Evolutionary conservation across 345 rosid genomes (phyloP).

Genomic region (Camelina hispida): DNA sequence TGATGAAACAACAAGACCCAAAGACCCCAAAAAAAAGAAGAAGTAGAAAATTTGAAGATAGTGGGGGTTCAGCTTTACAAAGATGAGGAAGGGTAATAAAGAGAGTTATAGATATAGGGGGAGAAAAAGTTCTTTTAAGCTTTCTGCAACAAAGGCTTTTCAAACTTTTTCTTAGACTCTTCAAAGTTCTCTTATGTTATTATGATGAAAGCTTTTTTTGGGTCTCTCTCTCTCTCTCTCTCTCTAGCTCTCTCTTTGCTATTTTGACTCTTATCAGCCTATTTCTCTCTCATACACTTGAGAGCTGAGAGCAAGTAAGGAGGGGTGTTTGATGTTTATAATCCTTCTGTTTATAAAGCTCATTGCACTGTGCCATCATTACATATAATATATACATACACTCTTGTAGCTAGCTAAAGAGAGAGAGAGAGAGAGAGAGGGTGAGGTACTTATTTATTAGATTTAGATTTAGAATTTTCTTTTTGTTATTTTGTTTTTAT

Average conservation of each 20-base stretch:
- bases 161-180: constrained; percentile 51
- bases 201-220: constrained; percentile 43
- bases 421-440: constrained; percentile 13
- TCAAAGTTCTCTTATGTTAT: constrained; percentile 39
- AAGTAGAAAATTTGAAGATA: constrained; percentile 38
- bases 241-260: constrained; percentile 29
- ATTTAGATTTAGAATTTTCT: constrained; percentile 41
- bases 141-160: constrained; percentile 71
- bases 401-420: constrained; percentile 6
- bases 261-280: constrained; percentile 34
- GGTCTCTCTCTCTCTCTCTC: constrained; percentile 26
- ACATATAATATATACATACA: constrained; percentile 41
- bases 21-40: not conserved
- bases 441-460: constrained; percentile 28
- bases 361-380: constrained; percentile 43
- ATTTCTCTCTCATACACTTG: constrained; percentile 37
- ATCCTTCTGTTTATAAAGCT: constrained; percentile 44
- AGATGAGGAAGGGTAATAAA: constrained; percentile 31
- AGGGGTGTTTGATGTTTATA: constrained; percentile 39
- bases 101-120: constrained; percentile 39
- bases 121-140: constrained; percentile 54
- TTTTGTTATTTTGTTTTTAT: constrained; percentile 48
- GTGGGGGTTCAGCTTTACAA: constrained; percentile 71
- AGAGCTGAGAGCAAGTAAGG: constrained; percentile 35
- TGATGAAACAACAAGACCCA: constrained; percentile 40